These are phyloP conservation scores for Diaporthe australafricana DNA, from an alignment of 2,329 filamentous ascomycete species.

Conservation along the genomic window DNA sequence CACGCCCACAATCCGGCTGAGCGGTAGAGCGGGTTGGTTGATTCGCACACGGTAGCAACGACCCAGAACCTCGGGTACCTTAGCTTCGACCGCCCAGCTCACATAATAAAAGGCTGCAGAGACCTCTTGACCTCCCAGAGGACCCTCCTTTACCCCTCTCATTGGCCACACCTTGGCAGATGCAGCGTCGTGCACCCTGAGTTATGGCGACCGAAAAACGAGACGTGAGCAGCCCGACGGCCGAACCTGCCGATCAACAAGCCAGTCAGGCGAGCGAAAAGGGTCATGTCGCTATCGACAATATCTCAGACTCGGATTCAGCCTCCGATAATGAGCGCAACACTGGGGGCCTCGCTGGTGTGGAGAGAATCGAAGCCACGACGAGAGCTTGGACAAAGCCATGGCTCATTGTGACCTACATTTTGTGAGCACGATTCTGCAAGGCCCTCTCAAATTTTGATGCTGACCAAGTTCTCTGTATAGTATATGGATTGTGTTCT, in stretches of 20 bases:
- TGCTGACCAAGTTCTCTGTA: neutral
- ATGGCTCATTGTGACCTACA: conserved; percentile 56
- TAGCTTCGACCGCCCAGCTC: neutral
- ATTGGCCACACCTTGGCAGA: neutral
- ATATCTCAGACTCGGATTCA: neutral
- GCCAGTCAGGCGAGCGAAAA: neutral
- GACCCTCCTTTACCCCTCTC: neutral
- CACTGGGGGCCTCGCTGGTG: conserved; percentile 53
- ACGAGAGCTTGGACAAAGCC: conserved; percentile 56
- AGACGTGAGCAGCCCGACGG: neutral
- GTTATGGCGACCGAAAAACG: conserved; percentile 1
- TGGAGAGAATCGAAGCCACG: conserved; percentile 60
- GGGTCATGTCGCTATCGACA: neutral
- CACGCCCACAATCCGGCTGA: neutral
- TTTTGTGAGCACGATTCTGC: conserved; percentile 48
- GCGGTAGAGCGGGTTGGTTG: neutral
- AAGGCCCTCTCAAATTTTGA: neutral
- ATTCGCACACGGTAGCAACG: neutral
- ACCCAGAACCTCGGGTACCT: neutral
- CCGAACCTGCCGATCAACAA: neutral
- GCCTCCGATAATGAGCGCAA: neutral
- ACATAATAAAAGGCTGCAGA: neutral
- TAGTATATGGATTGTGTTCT: conserved; percentile 27
- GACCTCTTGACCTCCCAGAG: neutral
- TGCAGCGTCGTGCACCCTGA: neutral